phyloP scores from a whole-genome alignment of 1,139 yeast species.

The Lodderomyces beijingensis region DNA sequence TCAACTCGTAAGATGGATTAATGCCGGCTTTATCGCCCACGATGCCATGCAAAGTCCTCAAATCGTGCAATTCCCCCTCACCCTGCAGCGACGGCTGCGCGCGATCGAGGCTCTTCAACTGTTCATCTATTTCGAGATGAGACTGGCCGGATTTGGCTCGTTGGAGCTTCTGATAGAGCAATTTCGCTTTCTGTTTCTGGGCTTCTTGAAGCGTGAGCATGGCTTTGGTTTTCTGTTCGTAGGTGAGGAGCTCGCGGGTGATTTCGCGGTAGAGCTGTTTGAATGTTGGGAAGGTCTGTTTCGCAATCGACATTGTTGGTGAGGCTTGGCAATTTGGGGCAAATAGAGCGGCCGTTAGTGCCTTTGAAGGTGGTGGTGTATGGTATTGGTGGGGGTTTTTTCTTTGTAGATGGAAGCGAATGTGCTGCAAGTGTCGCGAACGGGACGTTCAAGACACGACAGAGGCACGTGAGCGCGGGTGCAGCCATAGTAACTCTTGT shows the following conservation, averaged over 20 bases:
- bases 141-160: slow-evolving; percentile 4
- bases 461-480: too few relatives aligned
- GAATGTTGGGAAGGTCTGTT: slow-evolving; percentile 11
- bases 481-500: too few relatives aligned
- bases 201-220: slow-evolving; percentile 36
- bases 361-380: too few relatives aligned
- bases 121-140: slow-evolving; percentile 26
- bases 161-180: slow-evolving; percentile 8
- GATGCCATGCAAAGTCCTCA: slow-evolving; percentile 8
- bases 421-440: too few relatives aligned
- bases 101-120: slow-evolving; percentile 23
- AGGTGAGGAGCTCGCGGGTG: slow-evolving; percentile 43
- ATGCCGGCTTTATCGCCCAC: slow-evolving; percentile 9
- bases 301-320: slow-evolving; percentile 10
- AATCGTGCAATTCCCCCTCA: slow-evolving; percentile 6
- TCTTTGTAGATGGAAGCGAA: too few relatives aligned
- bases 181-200: slow-evolving; percentile 8
- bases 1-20: slow-evolving; percentile 12
- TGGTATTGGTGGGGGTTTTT: too few relatives aligned
- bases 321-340: too few relatives aligned
- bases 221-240: slow-evolving; percentile 39
- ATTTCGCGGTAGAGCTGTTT: slow-evolving; percentile 18
- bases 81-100: not conserved
- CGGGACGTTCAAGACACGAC: too few relatives aligned
- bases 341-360: too few relatives aligned